Evolutionary conservation across 345 rosid genomes (phyloP).

Genomic region (Salix purpurea): DNA sequence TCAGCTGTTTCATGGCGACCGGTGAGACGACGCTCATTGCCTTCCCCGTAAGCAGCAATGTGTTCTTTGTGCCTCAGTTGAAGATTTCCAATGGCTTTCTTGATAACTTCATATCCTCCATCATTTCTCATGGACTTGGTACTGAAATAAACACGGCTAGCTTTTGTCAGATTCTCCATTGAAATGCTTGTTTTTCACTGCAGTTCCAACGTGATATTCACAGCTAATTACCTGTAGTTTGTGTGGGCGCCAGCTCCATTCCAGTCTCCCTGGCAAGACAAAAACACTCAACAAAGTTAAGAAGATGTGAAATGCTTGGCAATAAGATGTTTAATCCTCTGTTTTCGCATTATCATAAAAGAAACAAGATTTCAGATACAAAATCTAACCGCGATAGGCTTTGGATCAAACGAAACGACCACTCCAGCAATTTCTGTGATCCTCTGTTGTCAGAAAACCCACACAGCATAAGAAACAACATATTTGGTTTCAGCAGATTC

Average conservation of each 20-base stretch:
- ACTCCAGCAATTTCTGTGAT: slow-evolving; percentile 26
- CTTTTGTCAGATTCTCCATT: no score
- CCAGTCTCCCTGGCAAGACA: slow-evolving; percentile 19
- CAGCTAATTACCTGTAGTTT: slow-evolving; percentile 13
- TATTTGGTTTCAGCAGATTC: neutral
- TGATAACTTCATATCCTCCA: slow-evolving; percentile 14
- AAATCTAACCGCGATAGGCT: slow-evolving; percentile 10
- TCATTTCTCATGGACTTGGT: slow-evolving; percentile 24
- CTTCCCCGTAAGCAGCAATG: slow-evolving; percentile 22
- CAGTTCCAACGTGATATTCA: no score
- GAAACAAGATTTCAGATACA: neutral
- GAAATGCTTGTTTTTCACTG: neutral
- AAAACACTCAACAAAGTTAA: neutral
- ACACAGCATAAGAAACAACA: neutral
- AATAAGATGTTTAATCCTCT: neutral
- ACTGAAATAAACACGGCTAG: neutral
- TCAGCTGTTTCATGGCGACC: slow-evolving; percentile 26
- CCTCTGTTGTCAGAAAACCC: slow-evolving; percentile 11
- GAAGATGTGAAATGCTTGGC: neutral
- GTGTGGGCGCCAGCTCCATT: slow-evolving; percentile 29
- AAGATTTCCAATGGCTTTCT: slow-evolving; percentile 22
- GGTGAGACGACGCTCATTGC: slow-evolving; percentile 21
- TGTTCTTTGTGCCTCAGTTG: slow-evolving; percentile 13
- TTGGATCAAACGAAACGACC: slow-evolving; percentile 19
- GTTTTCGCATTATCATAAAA: neutral